phyloP scores from a whole-genome alignment of 257 asterid species.

The Fraxinus anomala region DNA sequence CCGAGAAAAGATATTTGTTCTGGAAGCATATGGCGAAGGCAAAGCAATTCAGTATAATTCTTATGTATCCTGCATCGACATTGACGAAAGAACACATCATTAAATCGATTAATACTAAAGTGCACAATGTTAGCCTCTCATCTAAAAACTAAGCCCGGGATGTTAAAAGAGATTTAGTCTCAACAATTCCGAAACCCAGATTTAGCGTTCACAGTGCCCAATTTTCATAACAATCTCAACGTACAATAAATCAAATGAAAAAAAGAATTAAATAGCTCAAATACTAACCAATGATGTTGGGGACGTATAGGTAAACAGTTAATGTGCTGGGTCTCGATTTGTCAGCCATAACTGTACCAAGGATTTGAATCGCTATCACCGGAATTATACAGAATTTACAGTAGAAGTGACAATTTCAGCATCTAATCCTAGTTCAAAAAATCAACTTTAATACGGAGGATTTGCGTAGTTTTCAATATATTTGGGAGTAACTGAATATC shows the following conservation, averaged over 20 bases:
- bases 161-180: background rate
- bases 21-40: conserved; percentile 93
- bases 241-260: conserved; percentile 7
- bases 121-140: background rate
- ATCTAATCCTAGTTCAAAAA: background rate
- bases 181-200: background rate
- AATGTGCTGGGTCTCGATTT: conserved; percentile 56
- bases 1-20: conserved; percentile 76
- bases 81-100: background rate
- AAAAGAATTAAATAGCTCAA: background rate
- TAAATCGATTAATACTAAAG: conserved; percentile 2
- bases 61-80: conserved; percentile 58
- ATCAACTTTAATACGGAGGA: background rate
- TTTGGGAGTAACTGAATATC: background rate
- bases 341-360: conserved; percentile 45
- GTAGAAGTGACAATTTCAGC: background rate
- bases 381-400: background rate
- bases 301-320: conserved; percentile 80
- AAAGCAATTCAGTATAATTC: conserved; percentile 79
- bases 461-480: background rate
- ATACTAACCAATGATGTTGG: conserved; percentile 77
- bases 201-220: background rate
- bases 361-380: background rate
- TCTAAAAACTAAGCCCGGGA: background rate
- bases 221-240: background rate